phyloP scores from a whole-genome alignment of 805 yeast species.

The Candida nemodendra region DNA sequence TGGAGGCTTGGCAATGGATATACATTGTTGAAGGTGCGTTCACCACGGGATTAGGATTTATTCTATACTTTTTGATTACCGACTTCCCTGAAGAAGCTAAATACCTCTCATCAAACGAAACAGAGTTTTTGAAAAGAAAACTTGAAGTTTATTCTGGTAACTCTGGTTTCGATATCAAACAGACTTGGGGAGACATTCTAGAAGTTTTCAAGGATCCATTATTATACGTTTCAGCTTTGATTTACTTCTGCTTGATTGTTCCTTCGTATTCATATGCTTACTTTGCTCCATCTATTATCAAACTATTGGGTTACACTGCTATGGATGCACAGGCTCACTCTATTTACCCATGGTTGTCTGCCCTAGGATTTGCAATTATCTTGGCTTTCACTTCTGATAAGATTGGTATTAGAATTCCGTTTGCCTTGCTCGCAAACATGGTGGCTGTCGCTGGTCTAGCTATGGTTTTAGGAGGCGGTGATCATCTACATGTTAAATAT shows the following conservation, averaged over 20 bases:
- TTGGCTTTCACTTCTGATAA: constrained; percentile 65
- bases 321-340: constrained; percentile 77
- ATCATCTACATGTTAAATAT: constrained; percentile 44
- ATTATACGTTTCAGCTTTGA: constrained; percentile 55
- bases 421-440: constrained; percentile 31
- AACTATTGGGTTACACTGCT: constrained; percentile 61
- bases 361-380: constrained; percentile 65
- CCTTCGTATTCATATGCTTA: constrained; percentile 79
- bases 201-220: constrained; percentile 58
- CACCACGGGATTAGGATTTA: constrained; percentile 34
- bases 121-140: constrained; percentile 56
- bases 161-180: constrained; percentile 49
- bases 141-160: constrained; percentile 51
- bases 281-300: constrained; percentile 67
- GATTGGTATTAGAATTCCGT: constrained; percentile 44
- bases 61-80: constrained; percentile 48
- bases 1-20: constrained; percentile 47
- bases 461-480: constrained; percentile 47
- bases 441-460: constrained; percentile 54
- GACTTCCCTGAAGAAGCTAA: constrained; percentile 73
- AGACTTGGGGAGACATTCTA: constrained; percentile 44
- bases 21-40: constrained; percentile 40
- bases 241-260: constrained; percentile 63
- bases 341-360: constrained; percentile 80
- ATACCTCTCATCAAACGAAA: constrained; percentile 51